Conservation (phyloP, 2,329 filamentous ascomycete genomes). For the Apiospora kogelbergensis region DNA sequence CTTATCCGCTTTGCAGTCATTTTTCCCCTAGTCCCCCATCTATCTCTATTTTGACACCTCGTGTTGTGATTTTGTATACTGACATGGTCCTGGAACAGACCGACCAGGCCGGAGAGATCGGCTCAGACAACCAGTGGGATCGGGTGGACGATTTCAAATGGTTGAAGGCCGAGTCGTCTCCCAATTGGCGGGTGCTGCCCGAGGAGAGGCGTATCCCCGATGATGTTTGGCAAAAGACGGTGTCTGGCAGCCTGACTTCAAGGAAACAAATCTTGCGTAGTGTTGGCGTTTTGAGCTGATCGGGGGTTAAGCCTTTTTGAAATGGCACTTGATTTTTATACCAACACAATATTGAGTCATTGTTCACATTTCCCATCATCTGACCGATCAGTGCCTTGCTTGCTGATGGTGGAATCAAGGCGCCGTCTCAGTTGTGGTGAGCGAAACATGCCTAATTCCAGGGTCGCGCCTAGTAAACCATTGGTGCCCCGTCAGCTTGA, state of each 20-base stretch:
- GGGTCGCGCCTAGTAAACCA: background rate
- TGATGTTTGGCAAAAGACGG: conserved; percentile 66
- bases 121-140: conserved; percentile 71
- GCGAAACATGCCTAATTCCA: background rate
- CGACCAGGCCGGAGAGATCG: conserved; percentile 28
- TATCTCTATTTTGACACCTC: background rate
- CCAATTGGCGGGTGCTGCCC: conserved; percentile 78
- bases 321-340: background rate
- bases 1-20: background rate
- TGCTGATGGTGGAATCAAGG: background rate
- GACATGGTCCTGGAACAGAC: conserved; percentile 19
- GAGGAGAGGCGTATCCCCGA: conserved; percentile 59
- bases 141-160: conserved; percentile 98
- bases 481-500: background rate
- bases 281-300: conserved; percentile 38
- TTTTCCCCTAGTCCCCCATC: background rate
- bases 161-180: conserved; percentile 82
- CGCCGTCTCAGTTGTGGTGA: background rate
- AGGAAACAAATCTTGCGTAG: conserved; percentile 64
- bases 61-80: background rate
- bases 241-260: conserved; percentile 62
- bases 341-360: background rate
- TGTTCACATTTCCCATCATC: background rate
- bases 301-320: background rate
- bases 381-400: background rate